Base-by-base conservation (phyloP, 768 basidiomycete species). In the Pleurotus pulmonarius region DNA sequence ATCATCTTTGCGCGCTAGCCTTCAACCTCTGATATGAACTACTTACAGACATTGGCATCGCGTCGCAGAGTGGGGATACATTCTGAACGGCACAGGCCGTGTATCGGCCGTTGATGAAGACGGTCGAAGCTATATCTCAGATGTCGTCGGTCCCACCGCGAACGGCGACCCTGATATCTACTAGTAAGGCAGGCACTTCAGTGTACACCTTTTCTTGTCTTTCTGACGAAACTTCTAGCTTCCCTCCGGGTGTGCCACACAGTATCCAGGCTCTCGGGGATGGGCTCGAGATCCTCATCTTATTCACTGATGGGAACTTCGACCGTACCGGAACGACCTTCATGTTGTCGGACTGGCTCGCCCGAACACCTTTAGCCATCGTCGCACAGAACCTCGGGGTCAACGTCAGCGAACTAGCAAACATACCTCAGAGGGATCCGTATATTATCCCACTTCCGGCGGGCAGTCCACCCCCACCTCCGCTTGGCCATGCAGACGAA, bases 341-440 rank as follows among this genome's bases (percentile, higher is more conserved):
- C 47, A 61, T 61, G 60, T 48, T 61, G 40, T 61, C 60, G 2
- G 60, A 61, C 41, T 61, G 60, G 58, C 60, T 61, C n/a, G 60
- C 60, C 11, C 60, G 47, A 25, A 61, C 60, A 5, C 60, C 60
- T 15, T 58, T 61, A 16, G 54, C 37, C 8, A 56, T 61, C 20
- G 48, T 61, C 12, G 53, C 60, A 4, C 60, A 61, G 48, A 61
- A 61, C 40, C 48, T 61, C 41, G 60, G 60, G 5, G 18, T 61
- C 46, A 61, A 61, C 34, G 22, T 56, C 26, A 56, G 54, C 26
- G 37, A 59, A 38, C 38, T 61, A 3, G 47, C 39, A 12, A 48
- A 48, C 26, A 61, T 61, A 22, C 60, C 60, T 3, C 58, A 61
- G 25, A 59, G 56, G 49, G 60, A 61, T 45, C 60, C 60, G 15